Base-by-base conservation (phyloP, 2,329 filamentous ascomycete species). In the Zasmidium citrigriseum region DNA sequence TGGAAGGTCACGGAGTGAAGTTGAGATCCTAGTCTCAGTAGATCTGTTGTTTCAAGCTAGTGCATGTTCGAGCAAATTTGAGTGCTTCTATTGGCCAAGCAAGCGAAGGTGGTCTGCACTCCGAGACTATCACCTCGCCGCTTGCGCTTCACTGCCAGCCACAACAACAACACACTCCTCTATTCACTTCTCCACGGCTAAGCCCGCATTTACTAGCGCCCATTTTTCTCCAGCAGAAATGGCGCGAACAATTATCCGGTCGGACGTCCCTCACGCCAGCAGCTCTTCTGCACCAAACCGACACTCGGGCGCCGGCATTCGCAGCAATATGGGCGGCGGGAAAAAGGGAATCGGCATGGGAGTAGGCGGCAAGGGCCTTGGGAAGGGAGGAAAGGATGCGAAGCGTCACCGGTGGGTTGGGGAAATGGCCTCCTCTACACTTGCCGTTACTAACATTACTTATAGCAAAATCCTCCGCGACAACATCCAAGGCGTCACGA, bases 401-500 rank as follows among this genome's bases (percentile, higher is more conserved):
- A 68, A 68, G 55, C 44, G 67, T 7, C 67, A 69, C 60, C 59
- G 64, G 65, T 67, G 59, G 16, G 62, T 55, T 18, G 4, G 24
- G 7, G 5, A 9, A n/a, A 16, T 41, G 5, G 34, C 34, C 18
- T n/a, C 14, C 14, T 29, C 27, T 29, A 14, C 27, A 29, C 14
- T 14, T 29, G 27, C 14, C 27, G 5, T 12, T n/a, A 21, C 29
- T 52, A 20, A 46, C 25, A 1, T 23, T 38, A 2, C n/a, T 5
- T 93, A 95, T 81, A 89, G 93, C 75, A 97, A 96, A 88, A 96
- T 96, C 84, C 85, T 96, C 78, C 90, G 91, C 80, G 93, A 96
- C 88, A 96, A 96, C 88, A 96, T 97, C 75, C 91, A 96, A 82
- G 93, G 93, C 81, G 95, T 97, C 75, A 97, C 92, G 73, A 96